phyloP scores from a whole-genome alignment of 2,329 filamentous ascomycete species.

The Colletotrichum sp. region DNA sequence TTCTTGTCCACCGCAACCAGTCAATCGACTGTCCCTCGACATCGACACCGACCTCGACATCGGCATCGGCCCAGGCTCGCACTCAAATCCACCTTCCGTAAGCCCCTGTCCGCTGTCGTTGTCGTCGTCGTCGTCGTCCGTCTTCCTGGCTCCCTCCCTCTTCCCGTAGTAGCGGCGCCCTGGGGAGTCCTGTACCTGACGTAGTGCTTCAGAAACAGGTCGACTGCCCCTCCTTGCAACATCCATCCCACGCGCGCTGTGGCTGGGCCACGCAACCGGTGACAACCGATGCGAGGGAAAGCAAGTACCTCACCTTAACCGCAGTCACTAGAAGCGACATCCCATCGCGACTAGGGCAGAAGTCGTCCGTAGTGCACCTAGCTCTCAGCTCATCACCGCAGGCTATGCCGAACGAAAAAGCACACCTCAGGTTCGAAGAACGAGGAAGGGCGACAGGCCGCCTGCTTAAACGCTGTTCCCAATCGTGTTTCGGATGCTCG shows the following conservation, averaged over 20 bases:
- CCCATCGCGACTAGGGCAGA: background rate
- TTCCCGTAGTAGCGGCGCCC: background rate
- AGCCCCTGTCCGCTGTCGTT: background rate
- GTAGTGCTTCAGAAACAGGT: background rate
- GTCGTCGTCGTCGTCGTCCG: background rate
- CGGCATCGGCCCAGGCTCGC: background rate
- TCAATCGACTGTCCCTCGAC: background rate
- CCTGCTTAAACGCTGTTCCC: constrained; percentile 5
- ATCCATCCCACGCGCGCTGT: background rate
- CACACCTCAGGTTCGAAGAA: background rate
- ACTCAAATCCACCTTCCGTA: background rate
- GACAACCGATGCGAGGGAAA: background rate
- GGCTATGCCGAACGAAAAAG: background rate
- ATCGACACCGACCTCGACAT: background rate
- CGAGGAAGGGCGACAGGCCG: background rate
- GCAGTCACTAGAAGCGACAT: background rate
- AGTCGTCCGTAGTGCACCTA: background rate
- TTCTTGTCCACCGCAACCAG: background rate
- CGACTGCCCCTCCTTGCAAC: background rate
- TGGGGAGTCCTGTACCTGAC: background rate
- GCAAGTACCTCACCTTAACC: constrained; percentile 2
- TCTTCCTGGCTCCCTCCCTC: background rate
- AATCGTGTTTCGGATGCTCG: constrained; percentile 15
- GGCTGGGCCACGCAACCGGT: background rate
- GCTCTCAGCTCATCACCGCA: background rate